These are phyloP conservation scores for Hymenoscyphus fraxineus DNA, from an alignment of 2,329 filamentous ascomycete genomes.

Conservation along the genomic window DNA sequence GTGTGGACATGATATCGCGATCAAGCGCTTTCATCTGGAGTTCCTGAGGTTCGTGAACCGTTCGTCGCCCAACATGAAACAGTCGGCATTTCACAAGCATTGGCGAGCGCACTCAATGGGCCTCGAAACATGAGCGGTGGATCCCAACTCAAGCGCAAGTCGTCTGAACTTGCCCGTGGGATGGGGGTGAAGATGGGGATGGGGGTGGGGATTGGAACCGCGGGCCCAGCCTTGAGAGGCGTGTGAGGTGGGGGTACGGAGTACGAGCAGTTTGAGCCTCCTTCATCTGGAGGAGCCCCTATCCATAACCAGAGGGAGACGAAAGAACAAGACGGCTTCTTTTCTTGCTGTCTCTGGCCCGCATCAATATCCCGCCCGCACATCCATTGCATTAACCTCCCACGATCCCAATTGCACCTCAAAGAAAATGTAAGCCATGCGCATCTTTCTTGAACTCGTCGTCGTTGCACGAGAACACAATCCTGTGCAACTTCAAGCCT, in stretches of 20 bases:
- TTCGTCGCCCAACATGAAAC: background rate
- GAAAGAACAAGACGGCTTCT: no score
- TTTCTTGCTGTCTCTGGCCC: no score
- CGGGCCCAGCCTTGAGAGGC: background rate
- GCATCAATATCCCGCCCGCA: no score
- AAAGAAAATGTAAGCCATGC: no score
- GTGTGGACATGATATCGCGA: background rate
- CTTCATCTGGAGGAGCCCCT: no score
- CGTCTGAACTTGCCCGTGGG: constrained; percentile 1
- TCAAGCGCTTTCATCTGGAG: background rate
- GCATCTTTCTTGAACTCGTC: no score
- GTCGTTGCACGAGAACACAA: background rate
- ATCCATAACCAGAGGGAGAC: no score
- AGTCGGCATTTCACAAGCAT: background rate
- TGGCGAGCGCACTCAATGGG: background rate
- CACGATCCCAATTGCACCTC: no score
- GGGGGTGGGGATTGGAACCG: background rate
- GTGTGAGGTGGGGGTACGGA: background rate
- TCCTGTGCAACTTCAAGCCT: background rate
- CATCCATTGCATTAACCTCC: no score
- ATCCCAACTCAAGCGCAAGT: constrained; percentile 1
- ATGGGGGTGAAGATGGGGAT: background rate
- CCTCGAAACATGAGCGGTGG: background rate
- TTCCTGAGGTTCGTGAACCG: background rate
- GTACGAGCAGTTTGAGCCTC: background rate